Conservation (phyloP, 768 basidiomycete species). For the Boletus reticulatus region DNA sequence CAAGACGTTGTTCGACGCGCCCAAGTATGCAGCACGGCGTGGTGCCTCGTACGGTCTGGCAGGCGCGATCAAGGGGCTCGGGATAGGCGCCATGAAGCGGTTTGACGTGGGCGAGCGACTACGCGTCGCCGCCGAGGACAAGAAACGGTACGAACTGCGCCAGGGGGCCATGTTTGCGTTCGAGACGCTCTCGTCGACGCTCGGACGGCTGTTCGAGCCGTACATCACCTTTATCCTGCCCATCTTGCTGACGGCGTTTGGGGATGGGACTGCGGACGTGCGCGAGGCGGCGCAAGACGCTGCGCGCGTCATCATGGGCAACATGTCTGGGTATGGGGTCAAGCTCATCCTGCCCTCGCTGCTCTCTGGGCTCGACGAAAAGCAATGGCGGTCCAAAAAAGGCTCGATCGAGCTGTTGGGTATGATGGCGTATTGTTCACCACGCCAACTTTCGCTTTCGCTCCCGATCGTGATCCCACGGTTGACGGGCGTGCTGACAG, state of each 20-base stretch:
- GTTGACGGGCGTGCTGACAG: conserved; percentile 92
- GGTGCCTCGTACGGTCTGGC: conserved; percentile 97
- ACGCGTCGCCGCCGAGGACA: conserved; percentile 78
- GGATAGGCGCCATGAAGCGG: conserved; percentile 82
- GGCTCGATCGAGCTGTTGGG: conserved; percentile 96
- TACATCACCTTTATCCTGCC: conserved; percentile 86
- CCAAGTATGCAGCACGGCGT: conserved; percentile 92
- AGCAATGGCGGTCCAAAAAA: conserved; percentile 97
- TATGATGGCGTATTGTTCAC: conserved; percentile 99
- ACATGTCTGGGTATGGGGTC: conserved; percentile 91
- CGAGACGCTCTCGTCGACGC: conserved; percentile 82
- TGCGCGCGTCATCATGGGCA: conserved; percentile 91
- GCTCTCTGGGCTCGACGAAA: conserved; percentile 90
- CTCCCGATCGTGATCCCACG: conserved; percentile 95
- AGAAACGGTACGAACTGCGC: conserved; percentile 80
- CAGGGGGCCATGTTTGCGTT: conserved; percentile 96
- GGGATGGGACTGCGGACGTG: conserved; percentile 83
- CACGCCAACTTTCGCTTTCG: conserved; percentile 89
- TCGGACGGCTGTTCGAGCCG: conserved; percentile 92
- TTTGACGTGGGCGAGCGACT: conserved; percentile 75
- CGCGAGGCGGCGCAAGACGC: conserved; percentile 93
- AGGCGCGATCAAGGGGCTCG: conserved; percentile 89
- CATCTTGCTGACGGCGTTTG: conserved; percentile 78
- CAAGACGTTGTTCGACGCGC: conserved; percentile 68
- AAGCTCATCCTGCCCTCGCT: conserved; percentile 92